These are phyloP conservation scores for Pterocarpus santalinus DNA, from an alignment of 306 rosid genomes.

Conservation along the genomic window DNA sequence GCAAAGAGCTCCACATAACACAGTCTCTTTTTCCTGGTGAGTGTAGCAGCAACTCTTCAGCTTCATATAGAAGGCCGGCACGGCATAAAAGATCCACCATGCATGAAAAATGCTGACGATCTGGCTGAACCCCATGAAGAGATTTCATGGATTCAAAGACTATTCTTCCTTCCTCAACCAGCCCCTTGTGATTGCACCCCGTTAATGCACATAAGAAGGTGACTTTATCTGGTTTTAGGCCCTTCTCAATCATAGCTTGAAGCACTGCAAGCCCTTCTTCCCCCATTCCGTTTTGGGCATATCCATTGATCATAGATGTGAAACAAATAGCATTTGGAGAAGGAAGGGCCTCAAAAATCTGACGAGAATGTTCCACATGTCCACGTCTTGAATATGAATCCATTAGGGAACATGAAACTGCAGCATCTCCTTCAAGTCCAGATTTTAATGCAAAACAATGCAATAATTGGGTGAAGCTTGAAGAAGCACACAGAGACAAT, in stretches of 20 bases:
- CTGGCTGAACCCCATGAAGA: conserved; percentile 61
- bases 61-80: conserved; percentile 75
- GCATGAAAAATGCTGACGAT: conserved; percentile 77
- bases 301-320: conserved; percentile 82
- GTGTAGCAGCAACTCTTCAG: conserved; percentile 63
- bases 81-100: conserved; percentile 90
- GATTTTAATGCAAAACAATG: conserved; percentile 74
- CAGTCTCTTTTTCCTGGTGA: conserved; percentile 58
- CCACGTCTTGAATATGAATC: conserved; percentile 84
- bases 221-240: conserved; percentile 76
- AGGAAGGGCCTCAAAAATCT: conserved; percentile 63
- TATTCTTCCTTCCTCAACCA: conserved; percentile 71
- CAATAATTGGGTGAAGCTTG: conserved; percentile 61
- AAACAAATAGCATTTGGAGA: conserved; percentile 75
- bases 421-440: conserved; percentile 67
- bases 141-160: conserved; percentile 72
- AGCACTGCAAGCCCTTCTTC: conserved; percentile 70
- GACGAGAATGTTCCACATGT: conserved; percentile 61
- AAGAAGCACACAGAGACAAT: conserved; percentile 60
- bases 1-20: conserved; percentile 80
- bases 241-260: conserved; percentile 66
- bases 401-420: conserved; percentile 75
- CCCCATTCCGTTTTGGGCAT: conserved; percentile 84
- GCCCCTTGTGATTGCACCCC: conserved; percentile 80
- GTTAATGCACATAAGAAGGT: conserved; percentile 76